Evolutionary conservation across 768 basidiomycete genomes (phyloP), one percentile per base, ranked within the genome.

Genomic region (Steccherinum ochraceum): DNA sequence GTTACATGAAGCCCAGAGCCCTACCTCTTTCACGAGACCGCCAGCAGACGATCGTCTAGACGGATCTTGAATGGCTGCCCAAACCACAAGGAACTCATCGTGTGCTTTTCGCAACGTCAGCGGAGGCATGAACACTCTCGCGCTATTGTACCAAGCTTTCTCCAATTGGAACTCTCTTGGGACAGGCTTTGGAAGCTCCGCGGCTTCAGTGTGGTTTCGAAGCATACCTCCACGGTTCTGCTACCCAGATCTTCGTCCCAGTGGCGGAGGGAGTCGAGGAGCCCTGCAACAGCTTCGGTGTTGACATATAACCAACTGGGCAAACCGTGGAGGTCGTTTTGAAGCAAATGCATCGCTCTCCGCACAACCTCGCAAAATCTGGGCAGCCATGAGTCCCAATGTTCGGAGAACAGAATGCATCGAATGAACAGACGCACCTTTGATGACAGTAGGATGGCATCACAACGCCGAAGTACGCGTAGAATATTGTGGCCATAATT

Each of bases 261-360:
- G 30, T 40, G n/a, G 4, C 30, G 23, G 3, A 49, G 48, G 5
- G 25, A 18, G 13, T 39, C 19, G 35, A 24, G 20, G 3, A 49
- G 18, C 27, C 48, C 13, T 39, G 39, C n/a, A 23, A 52, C 20
- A 39, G 49, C 24, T 7, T 45, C 30, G n/a, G n/a, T n/a, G n/a
- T n/a, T n/a, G n/a, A n/a, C n/a, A n/a, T n/a, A 59, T n/a, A n/a
- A n/a, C n/a, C n/a, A n/a, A n/a, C n/a, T 40, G 11, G 5, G 54
- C 53, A 24, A 59, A 48, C 56, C 56, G 57, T 3, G 40, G 12
- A 1, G 58, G 58, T 16, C 57, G 53, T 16, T 45, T 23, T 5
- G 53, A 49, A 3, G 53, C 7, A 35, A 35, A 35, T 35, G 7
- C 16, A 35, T 51, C 4, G 12, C n/a, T n/a, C n/a, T n/a, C n/a